These are phyloP conservation scores for Claviceps cyperi DNA, from an alignment of 2,329 filamentous ascomycete genomes.

Conservation along the genomic window DNA sequence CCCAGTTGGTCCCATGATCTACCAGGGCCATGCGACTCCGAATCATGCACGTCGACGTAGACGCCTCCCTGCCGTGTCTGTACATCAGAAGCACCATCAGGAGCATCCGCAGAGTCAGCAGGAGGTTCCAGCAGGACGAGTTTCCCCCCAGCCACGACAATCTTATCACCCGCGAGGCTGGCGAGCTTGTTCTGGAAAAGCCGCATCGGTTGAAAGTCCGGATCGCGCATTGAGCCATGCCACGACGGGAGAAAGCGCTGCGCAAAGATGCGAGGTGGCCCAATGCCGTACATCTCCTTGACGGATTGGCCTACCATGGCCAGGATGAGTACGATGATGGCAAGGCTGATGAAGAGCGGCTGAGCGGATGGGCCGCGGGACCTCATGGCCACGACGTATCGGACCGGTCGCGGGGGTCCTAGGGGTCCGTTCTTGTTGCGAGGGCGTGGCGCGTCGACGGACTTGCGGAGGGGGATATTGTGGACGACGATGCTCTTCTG, in stretches of 20 bases:
- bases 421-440: slow-evolving; percentile 24
- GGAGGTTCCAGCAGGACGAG: slow-evolving; percentile 22
- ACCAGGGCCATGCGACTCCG: slow-evolving; percentile 34
- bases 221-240: slow-evolving; percentile 18
- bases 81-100: slow-evolving; percentile 3
- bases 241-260: slow-evolving; percentile 38
- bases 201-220: slow-evolving; percentile 12
- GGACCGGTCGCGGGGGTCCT: slow-evolving; percentile 36
- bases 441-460: slow-evolving; percentile 20
- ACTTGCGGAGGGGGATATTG: slow-evolving; percentile 51
- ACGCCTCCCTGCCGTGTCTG: slow-evolving; percentile 12
- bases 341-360: slow-evolving; percentile 37
- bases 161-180: slow-evolving; percentile 22
- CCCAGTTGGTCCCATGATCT: slow-evolving; percentile 59
- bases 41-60: slow-evolving; percentile 31
- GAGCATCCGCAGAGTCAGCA: neutral
- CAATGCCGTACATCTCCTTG: slow-evolving; percentile 46
- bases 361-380: slow-evolving; percentile 36
- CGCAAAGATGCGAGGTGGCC: slow-evolving; percentile 41
- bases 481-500: slow-evolving; percentile 70
- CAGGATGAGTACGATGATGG: slow-evolving; percentile 44
- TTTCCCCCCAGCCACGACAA: slow-evolving; percentile 20
- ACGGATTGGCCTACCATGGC: slow-evolving; percentile 48
- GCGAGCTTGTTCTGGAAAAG: slow-evolving; percentile 20
- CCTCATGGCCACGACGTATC: slow-evolving; percentile 54